phyloP scores from a whole-genome alignment of 495 filamentous ascomycete genomes.

The Sordaria brevicollis region DNA sequence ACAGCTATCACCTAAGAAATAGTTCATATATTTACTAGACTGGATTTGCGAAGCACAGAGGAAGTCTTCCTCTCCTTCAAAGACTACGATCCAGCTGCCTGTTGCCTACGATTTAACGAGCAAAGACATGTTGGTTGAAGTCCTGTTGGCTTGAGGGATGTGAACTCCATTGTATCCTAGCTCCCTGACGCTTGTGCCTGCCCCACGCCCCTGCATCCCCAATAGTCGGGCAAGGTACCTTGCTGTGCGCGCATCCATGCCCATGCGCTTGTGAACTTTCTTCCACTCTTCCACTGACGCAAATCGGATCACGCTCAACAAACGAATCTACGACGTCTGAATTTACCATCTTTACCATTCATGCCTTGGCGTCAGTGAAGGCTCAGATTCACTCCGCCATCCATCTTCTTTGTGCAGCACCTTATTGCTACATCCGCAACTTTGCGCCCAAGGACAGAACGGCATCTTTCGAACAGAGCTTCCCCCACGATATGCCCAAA shows the following conservation, averaged over 20 bases:
- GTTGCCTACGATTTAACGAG: not conserved
- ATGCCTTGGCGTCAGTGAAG: not conserved
- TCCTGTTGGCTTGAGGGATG: not conserved
- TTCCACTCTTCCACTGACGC: not conserved
- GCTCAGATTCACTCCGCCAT: not conserved
- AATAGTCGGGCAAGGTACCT: not conserved
- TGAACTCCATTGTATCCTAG: not conserved
- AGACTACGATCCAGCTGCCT: not conserved
- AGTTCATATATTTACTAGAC: no score
- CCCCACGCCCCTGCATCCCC: not conserved
- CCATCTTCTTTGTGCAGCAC: not conserved
- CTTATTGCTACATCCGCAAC: not conserved
- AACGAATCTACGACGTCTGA: not conserved
- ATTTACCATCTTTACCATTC: not conserved
- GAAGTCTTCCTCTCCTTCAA: no score
- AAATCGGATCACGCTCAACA: not conserved
- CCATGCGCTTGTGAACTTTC: not conserved
- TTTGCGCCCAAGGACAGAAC: not conserved
- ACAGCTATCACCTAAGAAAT: no score
- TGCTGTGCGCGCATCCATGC: not conserved
- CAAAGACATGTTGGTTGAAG: not conserved
- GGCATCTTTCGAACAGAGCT: not conserved
- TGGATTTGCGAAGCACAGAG: no score
- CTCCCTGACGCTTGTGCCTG: not conserved
- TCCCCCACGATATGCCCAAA: not conserved